Evolutionary conservation across 179 eudicot species (phyloP), one percentile per base, ranked within the genome.

Genomic region (Silene vulgaris): DNA sequence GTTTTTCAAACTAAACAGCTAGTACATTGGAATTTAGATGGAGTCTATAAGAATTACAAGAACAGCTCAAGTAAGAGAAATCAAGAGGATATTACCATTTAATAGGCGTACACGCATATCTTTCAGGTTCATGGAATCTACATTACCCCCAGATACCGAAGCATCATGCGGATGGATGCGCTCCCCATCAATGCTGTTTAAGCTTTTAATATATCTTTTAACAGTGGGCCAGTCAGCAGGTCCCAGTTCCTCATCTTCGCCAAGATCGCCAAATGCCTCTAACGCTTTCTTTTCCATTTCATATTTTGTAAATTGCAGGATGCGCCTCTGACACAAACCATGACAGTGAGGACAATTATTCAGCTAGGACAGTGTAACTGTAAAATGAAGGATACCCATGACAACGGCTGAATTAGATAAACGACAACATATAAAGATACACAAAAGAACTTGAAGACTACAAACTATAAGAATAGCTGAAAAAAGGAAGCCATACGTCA

Each of bases 201-300:
- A 81, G 84, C 90, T 75, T 73, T 84, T 83, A 57, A 94, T 94
- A 79, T 92, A 86, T 82, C 85, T 82, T 82, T 88, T 90, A 75
- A 94, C 94, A 67, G 97, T 88, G 63, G 87, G 86, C 98, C 98
- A 94, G 72, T 94, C 98, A 78, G 88, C 91, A 82, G 98, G 98
- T 74, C 97, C 98, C 67, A 94, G 83, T 80, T 94, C 98, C 78
- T 92, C 98, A 78, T 94, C 98, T 74, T 94, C 97, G 66, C 92
- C 96, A 65, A 94, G 94, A 81, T 92, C 91, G 77, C 90, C 86
- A 85, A 92, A 94, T 72, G 93, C 90, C 84, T 89, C 92, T 57
- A 90, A 78, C 32, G 98, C 98, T 81, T 87, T 92, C 78, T 86
- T 90, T 83, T 89, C 75, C 97, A 94, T 92, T 83, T 92, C 97